Evolutionary conservation across 768 basidiomycete genomes (phyloP), one percentile per base, ranked within the genome.

Genomic region (Boletus vermiculosoides): DNA sequence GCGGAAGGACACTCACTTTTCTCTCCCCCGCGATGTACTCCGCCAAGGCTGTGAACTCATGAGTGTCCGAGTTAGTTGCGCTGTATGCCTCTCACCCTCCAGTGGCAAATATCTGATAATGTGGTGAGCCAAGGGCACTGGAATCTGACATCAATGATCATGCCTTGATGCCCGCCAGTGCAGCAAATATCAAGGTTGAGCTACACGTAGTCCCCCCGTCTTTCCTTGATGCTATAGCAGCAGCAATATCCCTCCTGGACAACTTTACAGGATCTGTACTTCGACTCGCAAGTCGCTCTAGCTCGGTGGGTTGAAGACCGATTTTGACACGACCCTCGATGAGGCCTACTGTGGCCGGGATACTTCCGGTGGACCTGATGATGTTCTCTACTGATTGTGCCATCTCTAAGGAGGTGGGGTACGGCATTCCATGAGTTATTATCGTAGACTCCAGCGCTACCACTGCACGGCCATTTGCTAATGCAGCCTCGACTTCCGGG

Each of bases 371-470:
- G 2, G 80, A 78, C 57, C 93, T 80, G 31, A 96, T 86, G 48
- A 89, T 86, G 8, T 66, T 68, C 71, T 94, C 92, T 20, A 96
- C 78, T 7, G 85, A 85, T 33, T 75, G 74, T 0, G 92, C 86
- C 23, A 89, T 85, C 28, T 86, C 77, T 7, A 88, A 69, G 66
- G 93, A 95, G 37, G 79, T 78, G 0, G 94, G 94, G 61, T 84
- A 84, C 0, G 93, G 92, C 75, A 96, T 84, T 20, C 94, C 96
- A 77, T 98, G 93, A 1, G 94, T 94, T 57, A 97, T 85, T 52
- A 98, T 83, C 1, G 96, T 87, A 2, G 90, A 92, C 71, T 98
- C 96, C 12, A 98, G 83, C 13, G 95, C 94, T 12, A 98, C 93
- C 45, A 98, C 78, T 20, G 94, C 85, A 58, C 75, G 77, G 11